A percentile compares a stretch with the other conserved stretches of the same genome.
Evolutionary conservation across 208 protist species (phyloP).

Genomic region (Trypanosoma scelopori): DNA sequence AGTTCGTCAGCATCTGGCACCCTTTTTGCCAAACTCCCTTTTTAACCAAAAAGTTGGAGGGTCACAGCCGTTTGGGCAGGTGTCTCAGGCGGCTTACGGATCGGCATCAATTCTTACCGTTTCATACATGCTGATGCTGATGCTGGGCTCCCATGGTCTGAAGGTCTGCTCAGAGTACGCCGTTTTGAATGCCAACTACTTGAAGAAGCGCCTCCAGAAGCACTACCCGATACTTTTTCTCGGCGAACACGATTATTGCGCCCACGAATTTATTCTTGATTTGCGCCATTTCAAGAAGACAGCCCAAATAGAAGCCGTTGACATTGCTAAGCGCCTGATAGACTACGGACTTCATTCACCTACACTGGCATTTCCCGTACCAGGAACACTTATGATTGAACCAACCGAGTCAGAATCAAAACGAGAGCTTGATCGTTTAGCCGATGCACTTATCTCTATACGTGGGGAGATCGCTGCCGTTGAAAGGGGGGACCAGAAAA

Average conservation of each 20-base stretch:
- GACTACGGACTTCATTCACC: constrained; percentile 98
- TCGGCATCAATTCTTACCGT: constrained; percentile 95
- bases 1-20: constrained; percentile 89
- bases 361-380: constrained; percentile 94
- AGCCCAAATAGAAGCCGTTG: constrained; percentile 93
- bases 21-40: constrained; percentile 91
- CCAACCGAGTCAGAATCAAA: constrained; percentile 97
- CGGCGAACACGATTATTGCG: constrained; percentile 73
- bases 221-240: constrained; percentile 96
- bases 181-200: constrained; percentile 99
- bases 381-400: constrained; percentile 97
- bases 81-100: constrained; percentile 94
- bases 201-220: constrained; percentile 91
- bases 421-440: constrained; percentile 94
- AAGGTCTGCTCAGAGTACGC: constrained; percentile 93
- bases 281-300: constrained; percentile 92
- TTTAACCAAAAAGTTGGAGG: constrained; percentile 60
- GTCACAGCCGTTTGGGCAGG: constrained; percentile 80
- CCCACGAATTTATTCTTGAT: constrained; percentile 99
- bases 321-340: constrained; percentile 98
- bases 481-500: constrained; percentile 83
- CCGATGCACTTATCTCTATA: constrained; percentile 96
- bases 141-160: constrained; percentile 93
- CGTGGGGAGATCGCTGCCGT: constrained; percentile 95
- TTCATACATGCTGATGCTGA: constrained; percentile 94